Evolutionary conservation across 2,329 filamentous ascomycete genomes (phyloP).

Genomic region (Magnaporthiopsis rhizophila): DNA sequence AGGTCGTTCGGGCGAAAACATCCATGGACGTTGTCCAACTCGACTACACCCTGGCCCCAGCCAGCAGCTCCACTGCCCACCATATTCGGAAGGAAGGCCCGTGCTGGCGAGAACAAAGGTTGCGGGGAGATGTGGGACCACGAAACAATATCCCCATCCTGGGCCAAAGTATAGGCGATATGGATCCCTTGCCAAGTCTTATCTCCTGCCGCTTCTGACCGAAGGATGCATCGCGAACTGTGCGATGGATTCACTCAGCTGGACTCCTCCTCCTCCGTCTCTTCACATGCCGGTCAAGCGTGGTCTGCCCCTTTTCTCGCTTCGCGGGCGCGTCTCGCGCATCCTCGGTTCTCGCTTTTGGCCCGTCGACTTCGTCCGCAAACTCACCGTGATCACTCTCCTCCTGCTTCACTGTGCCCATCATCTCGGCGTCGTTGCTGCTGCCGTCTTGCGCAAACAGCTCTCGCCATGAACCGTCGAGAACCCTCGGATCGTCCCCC

Average conservation of each 20-base stretch:
- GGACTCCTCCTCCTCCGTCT: slow-evolving; percentile 10
- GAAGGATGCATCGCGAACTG: neutral
- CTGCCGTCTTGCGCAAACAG: neutral
- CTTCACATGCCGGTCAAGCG: slow-evolving; percentile 5
- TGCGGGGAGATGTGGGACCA: neutral
- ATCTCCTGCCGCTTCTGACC: no score
- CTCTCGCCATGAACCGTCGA: slow-evolving; percentile 4
- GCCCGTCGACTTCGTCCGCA: slow-evolving; percentile 2
- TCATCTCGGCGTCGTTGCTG: neutral
- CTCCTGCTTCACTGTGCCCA: neutral
- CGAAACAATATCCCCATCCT: neutral
- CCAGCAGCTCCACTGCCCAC: neutral
- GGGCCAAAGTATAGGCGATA: neutral
- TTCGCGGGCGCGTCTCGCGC: neutral
- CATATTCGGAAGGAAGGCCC: neutral
- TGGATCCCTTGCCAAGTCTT: neutral
- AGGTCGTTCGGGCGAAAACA: no score
- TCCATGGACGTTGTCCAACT: no score
- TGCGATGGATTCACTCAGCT: no score
- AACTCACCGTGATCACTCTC: slow-evolving; percentile 6
- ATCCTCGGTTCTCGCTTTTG: neutral
- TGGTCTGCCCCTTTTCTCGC: slow-evolving; percentile 3
- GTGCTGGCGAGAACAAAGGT: neutral
- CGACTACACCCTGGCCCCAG: no score
- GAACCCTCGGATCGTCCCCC: slow-evolving; percentile 2